Evolutionary conservation across 345 rosid genomes (phyloP), one percentile per base, ranked within the genome.

Genomic region (Balakata baccata): DNA sequence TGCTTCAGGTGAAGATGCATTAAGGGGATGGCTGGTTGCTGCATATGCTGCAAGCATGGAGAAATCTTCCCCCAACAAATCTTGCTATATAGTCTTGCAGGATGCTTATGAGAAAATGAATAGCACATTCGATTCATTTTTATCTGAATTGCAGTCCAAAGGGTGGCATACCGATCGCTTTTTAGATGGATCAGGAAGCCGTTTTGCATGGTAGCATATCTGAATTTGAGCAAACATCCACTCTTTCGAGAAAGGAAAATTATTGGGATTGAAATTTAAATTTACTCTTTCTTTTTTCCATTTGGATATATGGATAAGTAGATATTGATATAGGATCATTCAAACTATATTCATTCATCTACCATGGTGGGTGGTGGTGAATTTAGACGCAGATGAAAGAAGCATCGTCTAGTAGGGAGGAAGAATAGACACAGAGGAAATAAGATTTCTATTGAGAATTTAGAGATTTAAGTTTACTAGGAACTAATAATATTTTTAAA

Each of bases 141-240:
- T 89, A 46, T 75, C 84, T 57, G 89, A 88, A 80, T 85, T 90
- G 66, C 97, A 86, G 47, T 87, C 82, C 51, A 88, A 88, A 85
- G 98, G 99, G 66, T 95, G 99, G 97, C 90, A 90, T 81, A 89
- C 96, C 0, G 98, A 95, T 77, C 90, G 87, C 43, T 94, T 92
- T 82, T 86, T 92, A 41, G 96, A 90, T 69, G 96, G 99, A 68
- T 80, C 88, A 0, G 97, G 98, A 70, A 84, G 81, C 78, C 91
- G 97, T n/a, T 92, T 90, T 72, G 86, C 90, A 54, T 86, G 86
- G 84, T 84, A 81, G 83, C 69, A 57, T 52, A 66, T 63, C 18
- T 47, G 11, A 75, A 41, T 64, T 60, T 22, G 64, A 52, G 29
- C 8, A 1, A 56, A 51, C 29, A 14, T 41, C 7, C 3, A 52